These are phyloP conservation scores for Leccinum truebloodii DNA, from an alignment of 768 basidiomycete genomes.

Conservation along the genomic window DNA sequence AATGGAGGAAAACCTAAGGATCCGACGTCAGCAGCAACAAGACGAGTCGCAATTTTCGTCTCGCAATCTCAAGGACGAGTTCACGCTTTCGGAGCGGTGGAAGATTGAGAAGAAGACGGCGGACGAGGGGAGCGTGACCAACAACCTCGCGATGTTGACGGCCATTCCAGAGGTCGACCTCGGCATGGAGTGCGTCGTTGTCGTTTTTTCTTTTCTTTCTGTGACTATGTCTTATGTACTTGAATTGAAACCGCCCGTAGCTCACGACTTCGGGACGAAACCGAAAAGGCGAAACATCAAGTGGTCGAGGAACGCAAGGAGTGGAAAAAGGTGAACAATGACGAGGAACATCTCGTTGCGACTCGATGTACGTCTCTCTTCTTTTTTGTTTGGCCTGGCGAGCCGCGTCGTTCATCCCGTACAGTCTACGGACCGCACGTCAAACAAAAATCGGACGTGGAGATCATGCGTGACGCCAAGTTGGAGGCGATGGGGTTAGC, in stretches of 20 bases:
- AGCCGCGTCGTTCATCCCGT: not conserved
- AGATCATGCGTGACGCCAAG: no score
- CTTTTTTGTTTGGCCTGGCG: not conserved
- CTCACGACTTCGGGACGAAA: constrained; percentile 88
- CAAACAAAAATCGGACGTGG: no score
- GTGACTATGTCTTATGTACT: no score
- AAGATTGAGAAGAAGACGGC: constrained; percentile 54
- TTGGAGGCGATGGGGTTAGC: no score
- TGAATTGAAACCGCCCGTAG: constrained; percentile 43
- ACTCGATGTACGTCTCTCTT: constrained; percentile 84
- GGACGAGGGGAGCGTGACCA: constrained; percentile 93
- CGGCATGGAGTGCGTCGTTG: constrained; percentile 89
- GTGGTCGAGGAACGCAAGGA: constrained; percentile 76
- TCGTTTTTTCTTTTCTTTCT: no score
- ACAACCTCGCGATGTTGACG: constrained; percentile 93
- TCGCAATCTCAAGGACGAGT: constrained; percentile 64
- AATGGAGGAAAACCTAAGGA: constrained; percentile 90
- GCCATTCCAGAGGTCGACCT: constrained; percentile 98
- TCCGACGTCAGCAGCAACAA: constrained; percentile 58
- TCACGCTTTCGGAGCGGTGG: constrained; percentile 71
- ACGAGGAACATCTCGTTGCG: constrained; percentile 84
- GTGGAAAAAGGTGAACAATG: constrained; percentile 51
- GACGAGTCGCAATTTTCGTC: constrained; percentile 47
- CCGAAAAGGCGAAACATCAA: constrained; percentile 91
- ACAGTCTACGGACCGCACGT: constrained; percentile 88